Base-by-base conservation (phyloP, 1,139 yeast genomes). In the Kodamaea anthophila region DNA sequence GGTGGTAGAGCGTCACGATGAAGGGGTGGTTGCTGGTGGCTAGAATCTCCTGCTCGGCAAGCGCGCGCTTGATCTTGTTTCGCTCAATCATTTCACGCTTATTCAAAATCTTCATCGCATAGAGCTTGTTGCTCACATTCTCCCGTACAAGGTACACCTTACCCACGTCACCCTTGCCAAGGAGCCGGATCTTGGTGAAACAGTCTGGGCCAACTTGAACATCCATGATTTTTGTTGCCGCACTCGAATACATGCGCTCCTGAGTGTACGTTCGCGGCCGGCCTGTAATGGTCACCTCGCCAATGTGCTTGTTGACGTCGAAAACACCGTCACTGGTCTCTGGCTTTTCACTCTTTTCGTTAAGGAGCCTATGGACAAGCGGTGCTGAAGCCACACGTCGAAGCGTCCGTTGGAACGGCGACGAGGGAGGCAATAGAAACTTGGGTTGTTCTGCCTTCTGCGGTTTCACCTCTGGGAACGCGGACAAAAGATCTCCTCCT, bases 101-200 rank as follows among this genome's bases (percentile, higher is more conserved):
- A 51, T 77, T 78, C 35, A 91, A 65, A 3, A 91, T 87, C 50
- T 93, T 93, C 88, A 93, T 82, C 8, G 98, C 99, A 52, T 80
- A 91, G 16, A 88, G 58, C 43, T 77, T 76, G 43, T 79, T 75
- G 3, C 88, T 67, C 26, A 66, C 62, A 52, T 82, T 85, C 47
- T 93, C 96, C 34, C 84, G 73, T 4, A 91, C 98, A 25, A 93
- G 60, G 46, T 82, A 93, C 13, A 93, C 99, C 52, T 87, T 87
- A 4, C 99, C 99, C 24, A 93, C 98, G 48, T 93, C 99, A 31
- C 99, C 99, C 50, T 86, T 86, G 4, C 99, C 99, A 33, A 93
- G 62, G 18, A 91, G 59, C 41, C 86, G 75, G 35, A 93, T 74
- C 51, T 87, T 91, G 43, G 88, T 96, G 55, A 93, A 93, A 22